Evolutionary conservation across 768 basidiomycete genomes (phyloP).

Genomic region (Leccinellum rugosiceps): DNA sequence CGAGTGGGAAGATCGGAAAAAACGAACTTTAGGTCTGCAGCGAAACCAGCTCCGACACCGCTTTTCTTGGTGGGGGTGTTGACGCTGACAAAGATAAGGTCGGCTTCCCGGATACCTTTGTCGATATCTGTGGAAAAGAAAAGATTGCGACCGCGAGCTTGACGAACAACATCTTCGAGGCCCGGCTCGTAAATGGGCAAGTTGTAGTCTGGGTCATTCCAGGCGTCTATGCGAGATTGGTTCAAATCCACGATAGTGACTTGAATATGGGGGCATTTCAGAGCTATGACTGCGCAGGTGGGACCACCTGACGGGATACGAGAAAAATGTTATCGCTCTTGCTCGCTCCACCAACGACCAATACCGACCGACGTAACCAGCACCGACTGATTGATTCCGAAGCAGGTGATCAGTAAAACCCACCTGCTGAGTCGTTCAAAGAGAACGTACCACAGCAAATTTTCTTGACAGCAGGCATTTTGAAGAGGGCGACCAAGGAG

Average conservation of each 20-base stretch:
- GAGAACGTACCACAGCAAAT: constrained; percentile 81
- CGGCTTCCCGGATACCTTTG: constrained; percentile 88
- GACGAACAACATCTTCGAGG: constrained; percentile 84
- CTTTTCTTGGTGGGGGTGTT: constrained; percentile 99
- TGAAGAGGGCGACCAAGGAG: background rate
- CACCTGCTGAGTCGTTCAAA: background rate
- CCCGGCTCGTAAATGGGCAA: constrained; percentile 99
- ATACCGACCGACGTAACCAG: constrained; percentile 86
- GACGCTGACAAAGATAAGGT: constrained; percentile 97
- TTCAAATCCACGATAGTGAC: constrained; percentile 99
- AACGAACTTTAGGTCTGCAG: constrained; percentile 94
- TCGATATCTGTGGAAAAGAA: constrained; percentile 97
- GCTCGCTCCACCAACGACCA: background rate
- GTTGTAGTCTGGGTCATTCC: constrained; percentile 84
- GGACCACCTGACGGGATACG: constrained; percentile 66
- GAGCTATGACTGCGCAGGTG: constrained; percentile 91
- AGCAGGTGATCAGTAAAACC: constrained; percentile 9
- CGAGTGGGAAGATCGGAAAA: constrained; percentile 3
- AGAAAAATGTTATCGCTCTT: constrained; percentile 12
- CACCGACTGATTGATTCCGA: constrained; percentile 53
- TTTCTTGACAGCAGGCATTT: constrained; percentile 59
- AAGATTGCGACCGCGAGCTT: constrained; percentile 89
- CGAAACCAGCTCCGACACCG: constrained; percentile 96
- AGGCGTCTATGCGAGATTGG: constrained; percentile 89
- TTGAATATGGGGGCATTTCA: constrained; percentile 87